These are phyloP conservation scores for Beauveria sp. DNA, from an alignment of 2,329 filamentous ascomycete species.

Conservation along the genomic window DNA sequence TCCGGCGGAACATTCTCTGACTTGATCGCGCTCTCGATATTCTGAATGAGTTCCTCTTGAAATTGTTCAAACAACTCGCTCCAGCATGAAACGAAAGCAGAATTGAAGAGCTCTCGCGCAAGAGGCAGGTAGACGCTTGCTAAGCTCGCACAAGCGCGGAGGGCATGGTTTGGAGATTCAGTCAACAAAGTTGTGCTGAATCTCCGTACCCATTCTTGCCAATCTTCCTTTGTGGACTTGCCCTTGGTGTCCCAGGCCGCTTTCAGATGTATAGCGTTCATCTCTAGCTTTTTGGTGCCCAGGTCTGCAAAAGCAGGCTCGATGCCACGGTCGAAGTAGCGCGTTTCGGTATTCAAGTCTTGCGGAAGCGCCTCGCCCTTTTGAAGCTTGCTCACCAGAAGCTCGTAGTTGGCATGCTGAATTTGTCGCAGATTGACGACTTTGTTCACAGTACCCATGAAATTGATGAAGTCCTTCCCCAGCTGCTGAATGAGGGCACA, in stretches of 20 bases:
- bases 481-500: constrained; percentile 94
- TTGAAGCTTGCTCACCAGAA: constrained; percentile 85
- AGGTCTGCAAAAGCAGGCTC: constrained; percentile 79
- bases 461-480: constrained; percentile 90
- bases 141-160: constrained; percentile 85
- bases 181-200: constrained; percentile 93
- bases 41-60: constrained; percentile 90
- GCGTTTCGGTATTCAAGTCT: constrained; percentile 79
- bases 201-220: constrained; percentile 96
- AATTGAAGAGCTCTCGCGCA: constrained; percentile 93
- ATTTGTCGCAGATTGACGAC: constrained; percentile 72
- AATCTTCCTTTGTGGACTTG: constrained; percentile 96
- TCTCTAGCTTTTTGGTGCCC: constrained; percentile 85
- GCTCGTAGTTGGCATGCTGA: constrained; percentile 83
- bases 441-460: constrained; percentile 89
- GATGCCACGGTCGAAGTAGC: constrained; percentile 69
- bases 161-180: constrained; percentile 90
- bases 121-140: constrained; percentile 88
- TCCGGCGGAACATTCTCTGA: constrained; percentile 95
- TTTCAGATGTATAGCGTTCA: constrained; percentile 96
- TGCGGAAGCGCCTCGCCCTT: constrained; percentile 94
- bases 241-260: constrained; percentile 94
- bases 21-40: constrained; percentile 91
- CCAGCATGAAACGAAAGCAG: constrained; percentile 98
- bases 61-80: constrained; percentile 95